These are phyloP conservation scores for Isochrysis galbana DNA, from an alignment of 78 protist genomes.

Conservation along the genomic window DNA sequence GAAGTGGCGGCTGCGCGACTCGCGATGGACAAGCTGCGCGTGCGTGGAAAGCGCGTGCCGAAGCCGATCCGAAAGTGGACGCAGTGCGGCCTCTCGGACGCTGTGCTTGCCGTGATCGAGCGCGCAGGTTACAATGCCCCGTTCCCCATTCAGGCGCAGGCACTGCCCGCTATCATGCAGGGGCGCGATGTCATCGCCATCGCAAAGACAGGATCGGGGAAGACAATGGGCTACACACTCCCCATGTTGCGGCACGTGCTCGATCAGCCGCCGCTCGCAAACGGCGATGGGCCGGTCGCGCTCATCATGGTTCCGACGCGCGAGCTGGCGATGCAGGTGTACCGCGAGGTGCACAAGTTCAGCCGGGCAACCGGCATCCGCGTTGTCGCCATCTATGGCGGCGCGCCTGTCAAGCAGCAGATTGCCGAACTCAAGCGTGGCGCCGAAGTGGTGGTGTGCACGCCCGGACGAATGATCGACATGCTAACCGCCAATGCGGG, in stretches of 20 bases:
- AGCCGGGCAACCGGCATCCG: constrained; percentile 52
- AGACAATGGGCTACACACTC: constrained; percentile 92
- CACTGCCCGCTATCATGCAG: constrained; percentile 69
- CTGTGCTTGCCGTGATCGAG: constrained; percentile 29
- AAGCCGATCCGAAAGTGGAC: constrained; percentile 86
- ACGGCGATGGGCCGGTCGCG: constrained; percentile 87
- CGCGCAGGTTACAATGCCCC: constrained; percentile 47
- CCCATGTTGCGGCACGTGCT: constrained; percentile 91
- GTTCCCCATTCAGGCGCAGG: constrained; percentile 67
- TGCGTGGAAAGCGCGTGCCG: constrained; percentile 77
- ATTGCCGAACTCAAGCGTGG: constrained; percentile 89
- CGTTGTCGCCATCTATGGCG: constrained; percentile 91
- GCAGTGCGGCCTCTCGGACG: constrained; percentile 69
- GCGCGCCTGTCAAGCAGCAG: constrained; percentile 88
- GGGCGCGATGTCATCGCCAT: constrained; percentile 75
- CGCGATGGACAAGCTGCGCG: not conserved
- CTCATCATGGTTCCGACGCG: constrained; percentile 95
- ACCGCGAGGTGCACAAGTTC: constrained; percentile 74
- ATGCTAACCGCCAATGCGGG: constrained; percentile 85
- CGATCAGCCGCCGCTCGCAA: constrained; percentile 35
- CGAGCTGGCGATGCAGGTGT: constrained; percentile 94
- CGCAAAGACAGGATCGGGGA: constrained; percentile 82
- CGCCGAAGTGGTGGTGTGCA: constrained; percentile 92
- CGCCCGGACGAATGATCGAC: constrained; percentile 99
- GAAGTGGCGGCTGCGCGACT: constrained; percentile 33